These are phyloP conservation scores for Mucor circinelloides DNA, from an alignment of 371 early-diverging fungal genomes.

Conservation along the genomic window DNA sequence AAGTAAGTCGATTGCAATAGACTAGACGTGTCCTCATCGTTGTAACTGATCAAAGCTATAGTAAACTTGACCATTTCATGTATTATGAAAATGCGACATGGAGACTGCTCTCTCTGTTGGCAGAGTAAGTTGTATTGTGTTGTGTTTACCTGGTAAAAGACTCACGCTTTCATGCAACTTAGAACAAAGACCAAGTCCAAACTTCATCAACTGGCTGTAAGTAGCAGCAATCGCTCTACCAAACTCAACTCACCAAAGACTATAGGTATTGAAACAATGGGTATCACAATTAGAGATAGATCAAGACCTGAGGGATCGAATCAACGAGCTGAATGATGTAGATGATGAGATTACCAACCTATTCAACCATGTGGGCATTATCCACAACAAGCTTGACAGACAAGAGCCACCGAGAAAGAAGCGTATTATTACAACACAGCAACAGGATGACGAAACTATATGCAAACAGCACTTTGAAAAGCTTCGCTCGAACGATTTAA, in stretches of 20 bases:
- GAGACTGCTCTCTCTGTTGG: neutral
- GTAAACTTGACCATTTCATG: neutral
- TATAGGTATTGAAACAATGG: slow-evolving; percentile 12
- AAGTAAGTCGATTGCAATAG: neutral
- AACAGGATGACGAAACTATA: neutral
- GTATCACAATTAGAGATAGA: slow-evolving; percentile 2
- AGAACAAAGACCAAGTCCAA: slow-evolving; percentile 3
- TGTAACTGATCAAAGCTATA: neutral
- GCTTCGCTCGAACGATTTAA: slow-evolving; percentile 1
- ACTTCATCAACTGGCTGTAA: slow-evolving; percentile 3
- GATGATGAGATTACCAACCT: slow-evolving; percentile 19
- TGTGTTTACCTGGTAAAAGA: neutral
- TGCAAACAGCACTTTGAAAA: neutral
- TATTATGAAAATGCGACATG: slow-evolving; percentile 10
- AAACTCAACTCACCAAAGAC: neutral
- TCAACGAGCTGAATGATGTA: slow-evolving; percentile 9
- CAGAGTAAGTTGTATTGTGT: neutral
- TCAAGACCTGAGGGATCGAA: neutral
- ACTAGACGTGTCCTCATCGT: neutral
- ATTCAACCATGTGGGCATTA: slow-evolving; percentile 1
- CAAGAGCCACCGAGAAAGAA: slow-evolving; percentile 5
- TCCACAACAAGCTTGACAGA: neutral
- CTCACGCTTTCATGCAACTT: neutral
- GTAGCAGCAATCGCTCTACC: neutral
- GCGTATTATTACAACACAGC: neutral